Percentiles rank a stretch among this genome's conserved stretches.
Conservation (phyloP, 306 rosid genomes). For the Calophaca sinica region DNA sequence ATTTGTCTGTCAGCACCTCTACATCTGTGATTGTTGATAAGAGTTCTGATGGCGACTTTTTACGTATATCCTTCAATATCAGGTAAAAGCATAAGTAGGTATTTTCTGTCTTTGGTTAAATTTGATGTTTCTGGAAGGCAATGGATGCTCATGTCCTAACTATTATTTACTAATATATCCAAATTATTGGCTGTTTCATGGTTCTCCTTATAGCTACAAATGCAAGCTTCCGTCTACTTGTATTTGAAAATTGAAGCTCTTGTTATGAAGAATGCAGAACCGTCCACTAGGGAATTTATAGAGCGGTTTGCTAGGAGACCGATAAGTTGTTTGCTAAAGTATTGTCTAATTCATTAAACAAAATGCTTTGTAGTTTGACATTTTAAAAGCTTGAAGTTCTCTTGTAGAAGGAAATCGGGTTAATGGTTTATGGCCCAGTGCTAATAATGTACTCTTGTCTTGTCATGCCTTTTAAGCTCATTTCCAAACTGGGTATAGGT, state of each 20-base stretch:
- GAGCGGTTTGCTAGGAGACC: slow-evolving; percentile 13
- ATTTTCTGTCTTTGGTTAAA: slow-evolving; percentile 28
- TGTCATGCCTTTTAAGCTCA: slow-evolving; percentile 12
- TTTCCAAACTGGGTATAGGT: slow-evolving; percentile 10
- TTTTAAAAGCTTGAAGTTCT: slow-evolving; percentile 35
- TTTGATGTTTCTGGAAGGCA: slow-evolving; percentile 24
- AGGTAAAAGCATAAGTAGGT: slow-evolving; percentile 61
- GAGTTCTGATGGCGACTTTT: slow-evolving; percentile 88
- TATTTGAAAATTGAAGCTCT: slow-evolving; percentile 30
- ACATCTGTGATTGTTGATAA: slow-evolving; percentile 88
- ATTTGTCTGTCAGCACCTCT: slow-evolving; percentile 83
- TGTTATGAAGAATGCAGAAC: slow-evolving; percentile 14
- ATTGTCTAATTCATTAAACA: slow-evolving; percentile 19
- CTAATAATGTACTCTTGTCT: slow-evolving; percentile 1
- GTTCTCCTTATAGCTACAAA: slow-evolving; percentile 18
- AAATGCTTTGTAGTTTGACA: slow-evolving; percentile 24
- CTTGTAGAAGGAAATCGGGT: slow-evolving; percentile 14
- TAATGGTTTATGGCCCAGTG: slow-evolving; percentile 22
- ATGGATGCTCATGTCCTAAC: slow-evolving; percentile 10
- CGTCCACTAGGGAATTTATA: neutral
- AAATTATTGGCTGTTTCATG: slow-evolving; percentile 31
- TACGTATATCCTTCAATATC: slow-evolving; percentile 86
- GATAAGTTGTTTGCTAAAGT: slow-evolving; percentile 6
- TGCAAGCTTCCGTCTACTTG: neutral
- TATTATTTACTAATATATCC: slow-evolving; percentile 12